Conservation (phyloP, 352 stramenopile species). For the Phytopythium sindhum region DNA sequence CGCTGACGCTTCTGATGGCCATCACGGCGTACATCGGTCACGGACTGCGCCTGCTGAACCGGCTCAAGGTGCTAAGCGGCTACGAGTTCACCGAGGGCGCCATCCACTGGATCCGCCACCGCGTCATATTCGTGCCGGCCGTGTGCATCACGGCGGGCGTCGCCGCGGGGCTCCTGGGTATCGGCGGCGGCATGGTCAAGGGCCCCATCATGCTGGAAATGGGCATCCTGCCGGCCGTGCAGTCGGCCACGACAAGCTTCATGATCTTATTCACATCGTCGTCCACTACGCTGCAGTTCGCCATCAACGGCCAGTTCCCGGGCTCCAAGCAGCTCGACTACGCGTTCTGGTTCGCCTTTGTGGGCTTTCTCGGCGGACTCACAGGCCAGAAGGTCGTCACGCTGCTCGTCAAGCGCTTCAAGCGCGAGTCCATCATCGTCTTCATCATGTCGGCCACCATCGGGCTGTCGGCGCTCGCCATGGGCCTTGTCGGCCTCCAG, state of each 20-base stretch:
- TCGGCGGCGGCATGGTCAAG: slow-evolving; percentile 97
- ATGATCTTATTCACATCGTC: slow-evolving; percentile 90
- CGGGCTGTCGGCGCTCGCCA: slow-evolving; percentile 60
- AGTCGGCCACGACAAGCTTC: slow-evolving; percentile 91
- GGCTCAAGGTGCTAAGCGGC: slow-evolving; percentile 57
- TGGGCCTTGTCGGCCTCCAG: slow-evolving; percentile 63
- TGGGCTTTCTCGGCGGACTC: slow-evolving; percentile 85
- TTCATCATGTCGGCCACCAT: slow-evolving; percentile 74
- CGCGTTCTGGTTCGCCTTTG: slow-evolving; percentile 81
- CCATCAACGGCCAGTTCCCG: slow-evolving; percentile 76
- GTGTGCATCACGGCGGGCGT: slow-evolving; percentile 95
- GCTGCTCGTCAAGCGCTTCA: slow-evolving; percentile 90
- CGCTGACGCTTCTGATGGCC: slow-evolving; percentile 68
- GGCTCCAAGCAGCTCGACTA: slow-evolving; percentile 89
- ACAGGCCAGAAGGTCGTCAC: slow-evolving; percentile 80
- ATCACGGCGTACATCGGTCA: slow-evolving; percentile 60
- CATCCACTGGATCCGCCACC: slow-evolving; percentile 90
- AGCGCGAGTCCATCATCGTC: slow-evolving; percentile 79
- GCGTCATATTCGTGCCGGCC: slow-evolving; percentile 90
- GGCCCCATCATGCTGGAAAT: slow-evolving; percentile 97
- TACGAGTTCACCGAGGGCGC: slow-evolving; percentile 90
- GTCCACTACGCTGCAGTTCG: slow-evolving; percentile 90
- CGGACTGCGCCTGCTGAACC: slow-evolving; percentile 64
- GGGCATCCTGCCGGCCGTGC: slow-evolving; percentile 87
- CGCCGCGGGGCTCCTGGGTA: slow-evolving; percentile 94